Evolutionary conservation across 2,329 filamentous ascomycete genomes (phyloP).

Genomic region (Talaromyces sp.): DNA sequence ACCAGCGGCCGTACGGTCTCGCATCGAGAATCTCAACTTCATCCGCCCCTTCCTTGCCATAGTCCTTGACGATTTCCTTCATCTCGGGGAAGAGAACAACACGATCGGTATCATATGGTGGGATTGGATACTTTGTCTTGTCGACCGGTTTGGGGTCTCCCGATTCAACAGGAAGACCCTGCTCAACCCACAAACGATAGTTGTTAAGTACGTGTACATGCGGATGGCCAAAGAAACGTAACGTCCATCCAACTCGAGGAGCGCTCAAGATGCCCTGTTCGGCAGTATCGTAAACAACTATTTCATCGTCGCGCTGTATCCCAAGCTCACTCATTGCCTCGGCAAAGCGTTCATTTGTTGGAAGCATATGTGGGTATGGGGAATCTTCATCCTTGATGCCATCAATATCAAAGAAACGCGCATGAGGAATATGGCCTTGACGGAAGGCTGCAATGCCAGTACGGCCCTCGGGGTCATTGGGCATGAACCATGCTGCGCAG

Average conservation of each 20-base stretch:
- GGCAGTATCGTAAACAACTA: constrained; percentile 90
- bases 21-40: constrained; percentile 88
- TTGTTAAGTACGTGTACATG: constrained; percentile 92
- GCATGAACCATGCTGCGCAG: constrained; percentile 93
- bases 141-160: constrained; percentile 46
- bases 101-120: constrained; percentile 57
- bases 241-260: constrained; percentile 88
- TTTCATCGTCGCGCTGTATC: constrained; percentile 77
- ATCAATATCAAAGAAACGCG: constrained; percentile 95
- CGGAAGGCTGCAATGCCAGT: constrained; percentile 76
- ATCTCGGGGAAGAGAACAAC: constrained; percentile 81
- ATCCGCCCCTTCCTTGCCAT: constrained; percentile 76
- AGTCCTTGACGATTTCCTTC: constrained; percentile 64
- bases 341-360: constrained; percentile 72
- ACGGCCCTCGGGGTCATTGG: constrained; percentile 71
- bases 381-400: constrained; percentile 81
- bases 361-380: constrained; percentile 95
- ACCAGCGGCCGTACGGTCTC: constrained; percentile 71
- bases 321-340: constrained; percentile 84
- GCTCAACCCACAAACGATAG: constrained; percentile 86
- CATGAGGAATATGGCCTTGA: constrained; percentile 76
- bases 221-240: constrained; percentile 82
- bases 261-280: constrained; percentile 93
- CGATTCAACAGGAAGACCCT: constrained; percentile 76
- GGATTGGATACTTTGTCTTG: constrained; percentile 41